These are phyloP conservation scores for Geotrichum citri-aurantii DNA, from an alignment of 1,139 yeast species.

Conservation along the genomic window DNA sequence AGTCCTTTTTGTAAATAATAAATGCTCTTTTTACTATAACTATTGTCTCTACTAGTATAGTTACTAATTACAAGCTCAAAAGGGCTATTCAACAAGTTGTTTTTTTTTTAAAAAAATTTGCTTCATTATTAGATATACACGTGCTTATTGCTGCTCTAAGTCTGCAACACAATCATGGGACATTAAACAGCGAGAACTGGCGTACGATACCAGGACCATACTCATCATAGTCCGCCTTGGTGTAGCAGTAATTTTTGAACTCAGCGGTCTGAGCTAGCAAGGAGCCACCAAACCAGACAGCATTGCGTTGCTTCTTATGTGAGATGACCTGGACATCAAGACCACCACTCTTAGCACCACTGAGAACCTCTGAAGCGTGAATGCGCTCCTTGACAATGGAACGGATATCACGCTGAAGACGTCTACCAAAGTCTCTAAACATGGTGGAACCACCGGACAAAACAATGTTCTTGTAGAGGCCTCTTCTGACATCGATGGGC, in stretches of 20 bases:
- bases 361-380: conserved; percentile 66
- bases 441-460: conserved; percentile 95
- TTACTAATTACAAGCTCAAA: background rate
- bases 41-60: background rate
- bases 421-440: conserved; percentile 97
- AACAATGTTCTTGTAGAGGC: conserved; percentile 90
- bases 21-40: background rate
- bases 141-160: background rate
- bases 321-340: conserved; percentile 95
- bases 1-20: background rate
- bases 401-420: conserved; percentile 93
- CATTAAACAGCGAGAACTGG: conserved; percentile 88
- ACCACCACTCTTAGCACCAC: conserved; percentile 81
- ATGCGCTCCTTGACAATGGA: conserved; percentile 84
- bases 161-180: conserved; percentile 47
- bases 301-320: conserved; percentile 95
- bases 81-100: no score
- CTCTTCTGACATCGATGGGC: conserved; percentile 97
- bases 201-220: conserved; percentile 96
- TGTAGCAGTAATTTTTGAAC: conserved; percentile 92
- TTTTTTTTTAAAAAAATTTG: background rate
- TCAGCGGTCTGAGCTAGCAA: conserved; percentile 95
- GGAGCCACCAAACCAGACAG: conserved; percentile 99
- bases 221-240: conserved; percentile 96
- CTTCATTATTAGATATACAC: background rate